Evolutionary conservation across 2,329 filamentous ascomycete species (phyloP).

Genomic region (Penicillium capsulatum): DNA sequence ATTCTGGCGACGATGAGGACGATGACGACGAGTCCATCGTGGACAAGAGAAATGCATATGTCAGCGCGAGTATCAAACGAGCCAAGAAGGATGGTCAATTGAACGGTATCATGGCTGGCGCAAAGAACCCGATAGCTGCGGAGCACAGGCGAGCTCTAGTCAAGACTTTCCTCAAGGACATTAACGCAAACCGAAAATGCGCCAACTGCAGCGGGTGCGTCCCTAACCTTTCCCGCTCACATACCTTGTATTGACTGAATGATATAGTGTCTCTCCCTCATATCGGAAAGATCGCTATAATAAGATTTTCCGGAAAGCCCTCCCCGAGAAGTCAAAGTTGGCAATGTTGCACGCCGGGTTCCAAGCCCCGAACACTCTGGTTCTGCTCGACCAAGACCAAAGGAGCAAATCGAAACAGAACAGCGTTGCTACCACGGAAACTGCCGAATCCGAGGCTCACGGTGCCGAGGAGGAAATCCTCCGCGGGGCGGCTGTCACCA

Average conservation of each 20-base stretch:
- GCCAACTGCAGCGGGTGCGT: conserved; percentile 55
- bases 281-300: conserved; percentile 88
- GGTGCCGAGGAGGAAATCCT: conserved; percentile 57
- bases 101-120: conserved; percentile 44
- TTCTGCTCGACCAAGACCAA: conserved; percentile 52
- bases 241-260: conserved; percentile 22
- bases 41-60: conserved; percentile 60
- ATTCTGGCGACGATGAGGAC: conserved; percentile 65
- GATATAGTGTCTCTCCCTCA: conserved; percentile 64
- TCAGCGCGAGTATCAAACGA: conserved; percentile 64
- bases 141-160: conserved; percentile 72
- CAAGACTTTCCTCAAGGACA: conserved; percentile 73
- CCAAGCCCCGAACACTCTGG: conserved; percentile 65
- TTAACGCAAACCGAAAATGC: conserved; percentile 68
- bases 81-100: conserved; percentile 49
- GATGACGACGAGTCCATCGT: conserved; percentile 52
- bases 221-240: conserved; percentile 3
- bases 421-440: conserved; percentile 19
- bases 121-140: conserved; percentile 78
- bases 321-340: conserved; percentile 68
- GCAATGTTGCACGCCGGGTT: conserved; percentile 70
- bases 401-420: conserved; percentile 35
- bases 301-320: conserved; percentile 85
- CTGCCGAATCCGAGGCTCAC: conserved; percentile 50
- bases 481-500: conserved; percentile 45